Base-by-base conservation (phyloP, 495 filamentous ascomycete genomes). In the Lophiotrema nucula region DNA sequence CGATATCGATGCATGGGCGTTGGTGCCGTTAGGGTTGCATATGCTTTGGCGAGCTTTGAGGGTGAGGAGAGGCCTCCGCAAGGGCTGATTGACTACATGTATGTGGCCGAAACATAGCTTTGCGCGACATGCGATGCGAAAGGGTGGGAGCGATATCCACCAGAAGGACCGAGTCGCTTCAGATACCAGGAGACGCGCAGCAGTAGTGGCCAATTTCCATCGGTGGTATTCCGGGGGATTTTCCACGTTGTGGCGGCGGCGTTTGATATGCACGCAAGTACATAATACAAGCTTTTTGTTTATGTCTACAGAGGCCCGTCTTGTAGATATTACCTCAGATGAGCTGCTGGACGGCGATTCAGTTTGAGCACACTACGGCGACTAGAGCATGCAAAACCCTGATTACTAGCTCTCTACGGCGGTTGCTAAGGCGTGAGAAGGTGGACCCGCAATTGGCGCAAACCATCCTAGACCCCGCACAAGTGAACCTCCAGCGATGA, bases 361-460 rank as follows among this genome's bases (percentile, higher is more conserved):
- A n/a, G n/a, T n/a, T n/a, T n/a, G n/a, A n/a, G n/a, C n/a, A n/a
- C n/a, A n/a, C n/a, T n/a, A n/a, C n/a, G n/a, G n/a, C n/a, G n/a
- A n/a, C n/a, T n/a, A n/a, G n/a, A n/a, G n/a, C n/a, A n/a, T n/a
- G n/a, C n/a, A n/a, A n/a, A n/a, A n/a, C n/a, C n/a, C n/a, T n/a
- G n/a, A n/a, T n/a, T n/a, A n/a, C n/a, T n/a, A n/a, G n/a, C n/a
- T n/a, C n/a, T n/a, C n/a, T n/a, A n/a, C n/a, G n/a, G n/a, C n/a
- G n/a, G n/a, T n/a, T n/a, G n/a, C n/a, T n/a, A n/a, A n/a, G n/a
- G n/a, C n/a, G n/a, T n/a, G n/a, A n/a, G n/a, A n/a, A n/a, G 19
- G 46, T 46, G 23, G 55, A 27, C 25, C 41, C 47, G 31, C 56
- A n/a, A n/a, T 53, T 59, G 41, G 56, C 56, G 56, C 27, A 41